Evolutionary conservation across 805 yeast species (phyloP), one percentile per base, ranked within the genome.

Genomic region (Candida krabiensis): DNA sequence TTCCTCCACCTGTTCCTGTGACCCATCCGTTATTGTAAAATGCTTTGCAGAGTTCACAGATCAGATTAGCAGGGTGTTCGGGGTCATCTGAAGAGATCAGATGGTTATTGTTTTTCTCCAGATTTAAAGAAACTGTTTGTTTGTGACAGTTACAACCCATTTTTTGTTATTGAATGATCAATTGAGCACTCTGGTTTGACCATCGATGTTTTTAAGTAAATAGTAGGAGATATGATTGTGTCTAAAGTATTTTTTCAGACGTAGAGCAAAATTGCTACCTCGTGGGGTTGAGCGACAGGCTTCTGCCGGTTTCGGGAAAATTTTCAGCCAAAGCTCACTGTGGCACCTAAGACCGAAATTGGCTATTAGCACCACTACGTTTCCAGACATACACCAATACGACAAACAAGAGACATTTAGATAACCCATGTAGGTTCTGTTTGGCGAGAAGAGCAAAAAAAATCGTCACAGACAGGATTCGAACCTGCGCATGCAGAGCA

Each of bases 381-480:
- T n/a, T n/a, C n/a, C n/a, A n/a, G n/a, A n/a, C n/a, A n/a, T n/a
- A n/a, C n/a, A n/a, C n/a, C n/a, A n/a, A n/a, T n/a, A n/a, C n/a
- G n/a, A n/a, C n/a, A n/a, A n/a, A n/a, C n/a, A n/a, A n/a, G n/a
- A n/a, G n/a, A n/a, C n/a, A n/a, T n/a, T n/a, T n/a, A n/a, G n/a
- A n/a, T n/a, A n/a, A n/a, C n/a, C n/a, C n/a, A n/a, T n/a, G n/a
- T n/a, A n/a, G n/a, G n/a, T n/a, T n/a, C n/a, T n/a, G n/a, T n/a
- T n/a, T n/a, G n/a, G n/a, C n/a, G n/a, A 11, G 24, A 33, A 41
- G 43, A 31, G 30, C 38, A 51, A 63, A 75, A 76, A 69, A 69
- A 64, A 60, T 52, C 96, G 96, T 85, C 86, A 87, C 95, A 84
- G 95, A 86, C 96, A 87, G 95, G 96, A 87, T 87, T 87, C 96